phyloP scores from a whole-genome alignment of 2,329 filamentous ascomycete species.

The Xylariaceae sp. region DNA sequence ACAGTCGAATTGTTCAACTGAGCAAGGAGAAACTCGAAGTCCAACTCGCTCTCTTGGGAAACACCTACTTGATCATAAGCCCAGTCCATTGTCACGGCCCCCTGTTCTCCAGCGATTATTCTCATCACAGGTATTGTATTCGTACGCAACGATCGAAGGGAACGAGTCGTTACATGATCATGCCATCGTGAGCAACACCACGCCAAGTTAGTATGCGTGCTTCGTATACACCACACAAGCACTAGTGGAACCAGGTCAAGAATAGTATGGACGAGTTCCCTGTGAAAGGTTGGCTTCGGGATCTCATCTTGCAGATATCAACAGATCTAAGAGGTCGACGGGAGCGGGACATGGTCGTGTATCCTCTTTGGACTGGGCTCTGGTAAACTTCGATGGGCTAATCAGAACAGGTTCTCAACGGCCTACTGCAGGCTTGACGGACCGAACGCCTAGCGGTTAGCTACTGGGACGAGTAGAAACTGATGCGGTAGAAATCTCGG shows the following conservation, averaged over 20 bases:
- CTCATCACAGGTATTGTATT: background rate
- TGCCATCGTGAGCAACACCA: constrained; percentile 1
- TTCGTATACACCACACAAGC: background rate
- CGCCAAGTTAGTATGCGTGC: background rate
- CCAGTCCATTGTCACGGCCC: background rate
- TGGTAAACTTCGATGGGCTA: constrained; percentile 1
- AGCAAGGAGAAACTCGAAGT: background rate
- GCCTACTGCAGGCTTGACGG: constrained; percentile 16
- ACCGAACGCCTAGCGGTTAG: constrained; percentile 10
- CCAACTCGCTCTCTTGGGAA: background rate
- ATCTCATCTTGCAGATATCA: constrained; percentile 21
- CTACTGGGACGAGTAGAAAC: background rate
- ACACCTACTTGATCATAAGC: background rate
- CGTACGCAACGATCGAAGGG: background rate
- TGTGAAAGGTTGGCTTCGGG: constrained; percentile 15
- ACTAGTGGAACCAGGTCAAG: background rate
- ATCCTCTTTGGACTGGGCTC: background rate
- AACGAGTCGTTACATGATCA: constrained; percentile 3
- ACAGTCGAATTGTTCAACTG: background rate
- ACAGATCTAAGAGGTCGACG: constrained; percentile 15
- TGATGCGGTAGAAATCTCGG: constrained; percentile 2
- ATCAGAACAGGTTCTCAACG: constrained; percentile 3
- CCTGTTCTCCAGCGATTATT: background rate
- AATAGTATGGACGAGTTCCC: constrained; percentile 2
- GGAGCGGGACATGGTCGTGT: constrained; percentile 3